Evolutionary conservation across 305 asterid genomes (phyloP).

Genomic region (Caryopteris hybrid): DNA sequence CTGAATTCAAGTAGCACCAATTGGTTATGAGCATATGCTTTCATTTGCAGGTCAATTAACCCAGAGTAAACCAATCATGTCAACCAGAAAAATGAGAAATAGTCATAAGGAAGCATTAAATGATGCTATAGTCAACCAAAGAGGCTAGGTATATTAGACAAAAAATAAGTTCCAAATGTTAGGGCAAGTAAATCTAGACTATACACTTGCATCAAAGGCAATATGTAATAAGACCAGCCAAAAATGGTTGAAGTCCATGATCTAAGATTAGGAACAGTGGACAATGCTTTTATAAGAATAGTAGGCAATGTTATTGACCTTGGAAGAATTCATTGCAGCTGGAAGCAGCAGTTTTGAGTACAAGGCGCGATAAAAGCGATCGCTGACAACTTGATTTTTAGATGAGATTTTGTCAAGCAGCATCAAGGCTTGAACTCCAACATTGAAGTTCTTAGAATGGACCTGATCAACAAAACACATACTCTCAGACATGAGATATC

Average conservation of each 20-base stretch:
- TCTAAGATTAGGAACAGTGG: background rate
- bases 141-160: no score
- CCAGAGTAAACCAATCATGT: background rate
- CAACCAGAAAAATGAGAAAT: background rate
- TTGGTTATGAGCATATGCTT: background rate
- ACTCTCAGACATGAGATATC: constrained; percentile 16
- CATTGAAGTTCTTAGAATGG: constrained; percentile 90
- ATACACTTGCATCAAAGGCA: background rate
- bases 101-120: background rate
- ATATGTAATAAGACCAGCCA: background rate
- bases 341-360: constrained; percentile 88
- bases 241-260: background rate
- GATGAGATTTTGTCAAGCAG: constrained; percentile 93
- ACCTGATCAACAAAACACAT: constrained; percentile 46
- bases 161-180: no score
- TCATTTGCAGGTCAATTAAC: background rate
- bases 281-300: no score
- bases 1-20: background rate
- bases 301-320: no score
- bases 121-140: background rate
- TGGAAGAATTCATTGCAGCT: constrained; percentile 93
- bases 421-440: constrained; percentile 92
- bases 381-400: constrained; percentile 85
- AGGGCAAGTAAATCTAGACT: background rate
- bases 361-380: constrained; percentile 94